A percentile compares a stretch with the other conserved stretches of the same genome.
phyloP scores from a whole-genome alignment of 768 basidiomycete genomes.

The Boletus reticuloceps region DNA sequence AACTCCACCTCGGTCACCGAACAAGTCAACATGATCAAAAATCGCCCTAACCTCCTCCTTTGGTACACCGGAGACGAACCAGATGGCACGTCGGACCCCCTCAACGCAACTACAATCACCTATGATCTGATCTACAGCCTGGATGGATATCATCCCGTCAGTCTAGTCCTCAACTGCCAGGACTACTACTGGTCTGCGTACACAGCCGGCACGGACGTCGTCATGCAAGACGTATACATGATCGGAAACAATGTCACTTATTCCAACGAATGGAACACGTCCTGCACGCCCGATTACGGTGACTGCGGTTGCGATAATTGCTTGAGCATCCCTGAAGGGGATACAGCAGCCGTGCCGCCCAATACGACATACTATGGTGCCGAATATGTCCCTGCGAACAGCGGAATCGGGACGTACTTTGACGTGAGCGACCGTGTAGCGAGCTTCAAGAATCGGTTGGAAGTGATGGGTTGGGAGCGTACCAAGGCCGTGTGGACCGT shows the following conservation, averaged over 20 bases:
- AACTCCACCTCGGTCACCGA: conserved; percentile 59
- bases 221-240: conserved; percentile 61
- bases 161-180: conserved; percentile 62
- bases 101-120: conserved; percentile 49
- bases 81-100: conserved; percentile 66
- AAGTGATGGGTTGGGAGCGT: conserved; percentile 64
- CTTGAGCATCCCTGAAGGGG: conserved; percentile 40
- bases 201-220: conserved; percentile 62
- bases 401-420: conserved; percentile 43
- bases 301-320: conserved; percentile 77
- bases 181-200: conserved; percentile 63
- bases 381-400: conserved; percentile 24
- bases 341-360: conserved; percentile 26
- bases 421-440: conserved; percentile 70
- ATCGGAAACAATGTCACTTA: conserved; percentile 60
- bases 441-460: conserved; percentile 56
- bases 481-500: conserved; percentile 77
- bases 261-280: conserved; percentile 58
- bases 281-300: conserved; percentile 64
- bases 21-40: conserved; percentile 68
- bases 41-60: conserved; percentile 62
- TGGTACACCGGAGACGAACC: conserved; percentile 79
- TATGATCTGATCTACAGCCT: conserved; percentile 57
- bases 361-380: conserved; percentile 19
- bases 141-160: conserved; percentile 67